A percentile compares a stretch with the other conserved stretches of the same genome.
These are phyloP conservation scores for Tetracladium maxilliforme DNA, from an alignment of 2,329 filamentous ascomycete genomes.

Conservation along the genomic window DNA sequence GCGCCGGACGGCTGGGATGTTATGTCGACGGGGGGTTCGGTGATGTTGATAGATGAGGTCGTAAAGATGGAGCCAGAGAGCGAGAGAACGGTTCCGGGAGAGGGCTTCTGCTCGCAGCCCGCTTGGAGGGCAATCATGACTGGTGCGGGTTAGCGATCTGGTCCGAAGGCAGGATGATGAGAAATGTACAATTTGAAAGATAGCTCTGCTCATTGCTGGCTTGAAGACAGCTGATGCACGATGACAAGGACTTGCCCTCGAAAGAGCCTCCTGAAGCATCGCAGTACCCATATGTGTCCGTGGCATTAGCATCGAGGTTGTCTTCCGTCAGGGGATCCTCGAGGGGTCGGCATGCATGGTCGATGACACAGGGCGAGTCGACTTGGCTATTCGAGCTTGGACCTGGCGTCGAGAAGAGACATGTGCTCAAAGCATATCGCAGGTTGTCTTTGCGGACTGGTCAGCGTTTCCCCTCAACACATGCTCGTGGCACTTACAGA, in stretches of 20 bases:
- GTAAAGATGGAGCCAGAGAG: constrained; percentile 38
- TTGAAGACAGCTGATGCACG: constrained; percentile 34
- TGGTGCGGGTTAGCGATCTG: too few species aligned
- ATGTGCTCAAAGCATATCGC: constrained; percentile 38
- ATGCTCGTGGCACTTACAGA: too few species aligned
- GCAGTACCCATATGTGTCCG: constrained; percentile 37
- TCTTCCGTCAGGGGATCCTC: constrained; percentile 28
- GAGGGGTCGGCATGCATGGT: constrained; percentile 36
- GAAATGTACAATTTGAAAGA: constrained; percentile 43
- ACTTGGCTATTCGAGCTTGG: too few species aligned
- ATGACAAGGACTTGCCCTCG: constrained; percentile 20
- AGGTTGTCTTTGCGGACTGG: constrained; percentile 34
- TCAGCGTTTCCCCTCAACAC: constrained; percentile 1
- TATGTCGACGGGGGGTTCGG: constrained; percentile 30
- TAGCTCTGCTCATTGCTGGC: constrained; percentile 19
- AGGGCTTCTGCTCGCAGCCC: constrained; percentile 37
- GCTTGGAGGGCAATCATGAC: constrained; percentile 37
- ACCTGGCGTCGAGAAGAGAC: too few species aligned
- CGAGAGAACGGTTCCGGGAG: constrained; percentile 28
- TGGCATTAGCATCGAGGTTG: constrained; percentile 29
- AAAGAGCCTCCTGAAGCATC: constrained; percentile 34
- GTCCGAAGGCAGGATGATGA: too few species aligned
- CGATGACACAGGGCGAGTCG: constrained; percentile 18
- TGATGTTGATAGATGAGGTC: constrained; percentile 28
- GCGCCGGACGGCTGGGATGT: too few species aligned